Percentiles rank a stretch among this genome's conserved stretches.
These are phyloP conservation scores for Alternaria triticina DNA, from an alignment of 2,329 filamentous ascomycete species.

Conservation along the genomic window DNA sequence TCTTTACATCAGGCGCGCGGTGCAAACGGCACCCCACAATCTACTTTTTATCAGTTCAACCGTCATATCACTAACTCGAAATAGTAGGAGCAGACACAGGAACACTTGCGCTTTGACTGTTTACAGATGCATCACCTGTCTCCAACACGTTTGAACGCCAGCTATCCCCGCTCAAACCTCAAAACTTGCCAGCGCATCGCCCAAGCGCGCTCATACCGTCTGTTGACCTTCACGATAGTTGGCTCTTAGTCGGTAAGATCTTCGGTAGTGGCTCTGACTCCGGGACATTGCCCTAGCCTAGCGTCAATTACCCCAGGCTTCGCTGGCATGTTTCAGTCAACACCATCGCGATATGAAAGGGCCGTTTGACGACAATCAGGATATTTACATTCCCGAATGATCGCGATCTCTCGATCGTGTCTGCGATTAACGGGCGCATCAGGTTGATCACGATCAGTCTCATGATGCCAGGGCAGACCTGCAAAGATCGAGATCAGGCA, in stretches of 20 bases:
- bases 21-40: slow-evolving; percentile 10
- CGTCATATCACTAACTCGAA: neutral
- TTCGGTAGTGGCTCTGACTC: slow-evolving; percentile 2
- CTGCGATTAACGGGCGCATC: neutral
- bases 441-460: slow-evolving; percentile 2
- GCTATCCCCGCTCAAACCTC: neutral
- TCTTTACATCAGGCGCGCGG: slow-evolving; percentile 8
- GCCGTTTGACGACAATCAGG: neutral
- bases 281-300: neutral
- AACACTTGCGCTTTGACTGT: neutral
- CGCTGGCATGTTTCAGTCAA: slow-evolving; percentile 24
- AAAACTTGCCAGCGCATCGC: neutral
- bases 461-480: neutral
- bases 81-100: neutral
- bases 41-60: neutral
- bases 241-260: slow-evolving; percentile 6
- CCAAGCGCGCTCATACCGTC: neutral
- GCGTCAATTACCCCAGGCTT: slow-evolving; percentile 7
- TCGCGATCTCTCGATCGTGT: neutral
- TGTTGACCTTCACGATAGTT: neutral
- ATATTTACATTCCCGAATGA: neutral
- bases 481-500: neutral
- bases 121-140: neutral
- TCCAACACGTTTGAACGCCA: neutral
- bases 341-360: slow-evolving; percentile 3